Evolutionary conservation across 2,329 filamentous ascomycete genomes (phyloP).

Genomic region (Lasiodiplodia hormozganensis): DNA sequence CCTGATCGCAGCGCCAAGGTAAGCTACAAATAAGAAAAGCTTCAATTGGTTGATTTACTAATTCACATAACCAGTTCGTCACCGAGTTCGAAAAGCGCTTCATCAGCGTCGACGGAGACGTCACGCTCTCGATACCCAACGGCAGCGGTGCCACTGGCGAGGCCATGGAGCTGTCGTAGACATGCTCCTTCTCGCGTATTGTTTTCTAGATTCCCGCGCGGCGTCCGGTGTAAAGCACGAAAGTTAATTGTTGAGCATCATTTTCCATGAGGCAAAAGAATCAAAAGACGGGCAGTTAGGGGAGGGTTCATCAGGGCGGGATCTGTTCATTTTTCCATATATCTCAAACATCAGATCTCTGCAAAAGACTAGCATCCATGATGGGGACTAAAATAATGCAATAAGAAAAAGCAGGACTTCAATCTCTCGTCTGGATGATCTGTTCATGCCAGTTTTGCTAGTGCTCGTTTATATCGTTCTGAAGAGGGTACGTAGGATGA

Average conservation of each 20-base stretch:
- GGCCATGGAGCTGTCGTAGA: conserved; percentile 72
- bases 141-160: conserved; percentile 56
- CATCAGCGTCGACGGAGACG: conserved; percentile 84
- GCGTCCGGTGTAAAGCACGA: conserved; percentile 22
- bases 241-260: conserved; percentile 8
- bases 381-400: not conserved
- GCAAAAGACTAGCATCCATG: not conserved
- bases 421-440: not conserved
- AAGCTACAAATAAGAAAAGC: conserved; percentile 28
- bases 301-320: conserved; percentile 1
- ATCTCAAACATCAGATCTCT: not conserved
- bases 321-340: not conserved
- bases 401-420: not conserved
- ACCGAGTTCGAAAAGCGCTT: conserved; percentile 88
- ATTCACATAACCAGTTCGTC: conserved; percentile 66
- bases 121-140: conserved; percentile 68
- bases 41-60: conserved; percentile 30
- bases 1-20: conserved; percentile 80
- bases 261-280: conserved; percentile 7
- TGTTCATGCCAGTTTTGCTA: not conserved
- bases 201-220: conserved; percentile 26
- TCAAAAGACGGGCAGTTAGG: not conserved
- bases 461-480: too few species aligned
- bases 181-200: not conserved
- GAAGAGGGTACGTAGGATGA: too few species aligned